Conservation (phyloP, 345 rosid genomes). For the Diplotaxis tenuifolia region DNA sequence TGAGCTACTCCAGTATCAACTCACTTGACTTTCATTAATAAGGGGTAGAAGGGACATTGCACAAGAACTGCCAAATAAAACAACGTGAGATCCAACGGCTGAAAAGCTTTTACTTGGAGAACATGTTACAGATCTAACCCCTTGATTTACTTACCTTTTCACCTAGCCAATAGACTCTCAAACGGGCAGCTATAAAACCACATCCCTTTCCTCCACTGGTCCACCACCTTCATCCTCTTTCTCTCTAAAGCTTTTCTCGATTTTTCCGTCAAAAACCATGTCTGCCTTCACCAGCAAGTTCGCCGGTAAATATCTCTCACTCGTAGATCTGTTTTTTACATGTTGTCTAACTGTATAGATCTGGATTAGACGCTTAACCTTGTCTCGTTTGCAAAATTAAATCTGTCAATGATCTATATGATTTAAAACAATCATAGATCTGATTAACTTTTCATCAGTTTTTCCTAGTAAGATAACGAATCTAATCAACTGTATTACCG, state of each 20-base stretch:
- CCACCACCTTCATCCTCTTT: conserved; percentile 22
- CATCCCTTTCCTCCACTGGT: conserved; percentile 14
- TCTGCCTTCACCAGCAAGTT: conserved; percentile 80
- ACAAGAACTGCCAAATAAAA: conserved; percentile 16
- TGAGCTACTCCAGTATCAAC: not conserved
- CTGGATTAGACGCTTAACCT: not conserved
- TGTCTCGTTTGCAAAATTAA: not conserved
- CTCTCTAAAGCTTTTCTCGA: not conserved
- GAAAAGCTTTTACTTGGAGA: conserved; percentile 32
- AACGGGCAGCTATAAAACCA: conserved; percentile 26
- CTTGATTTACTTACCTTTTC: not conserved
- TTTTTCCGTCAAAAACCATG: conserved; percentile 41
- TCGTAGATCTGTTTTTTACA: conserved; percentile 19
- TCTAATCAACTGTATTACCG: not conserved
- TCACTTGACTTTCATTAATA: not conserved
- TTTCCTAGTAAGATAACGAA: not conserved
- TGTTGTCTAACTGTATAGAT: not conserved
- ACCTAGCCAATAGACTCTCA: conserved; percentile 19
- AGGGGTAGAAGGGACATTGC: not conserved
- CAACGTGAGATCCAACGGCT: conserved; percentile 41
- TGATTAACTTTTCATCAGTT: not conserved
- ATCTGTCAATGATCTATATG: not conserved
- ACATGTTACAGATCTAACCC: conserved; percentile 34
- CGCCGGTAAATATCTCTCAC: conserved; percentile 46
- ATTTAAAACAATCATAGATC: conserved; percentile 13